Percentiles rank a stretch among this genome's conserved stretches.
Conservation (phyloP, 2,329 filamentous ascomycete genomes). For the Epichloe gansuensis region DNA sequence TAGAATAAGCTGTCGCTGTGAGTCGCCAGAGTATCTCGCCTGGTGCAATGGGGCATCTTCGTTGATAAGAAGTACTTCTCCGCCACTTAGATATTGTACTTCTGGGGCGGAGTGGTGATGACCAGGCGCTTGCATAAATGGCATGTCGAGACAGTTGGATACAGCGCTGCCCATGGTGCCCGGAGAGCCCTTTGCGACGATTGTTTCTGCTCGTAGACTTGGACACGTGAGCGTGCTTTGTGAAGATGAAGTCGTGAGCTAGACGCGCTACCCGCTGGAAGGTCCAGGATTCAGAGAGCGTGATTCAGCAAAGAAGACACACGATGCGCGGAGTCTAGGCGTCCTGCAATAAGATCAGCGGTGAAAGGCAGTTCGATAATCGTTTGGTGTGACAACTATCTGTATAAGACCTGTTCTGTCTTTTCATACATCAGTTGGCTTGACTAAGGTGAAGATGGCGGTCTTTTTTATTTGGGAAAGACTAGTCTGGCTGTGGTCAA, state of each 20-base stretch:
- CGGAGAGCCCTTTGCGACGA: not conserved
- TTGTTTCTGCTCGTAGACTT: no score
- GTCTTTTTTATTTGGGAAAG: not conserved
- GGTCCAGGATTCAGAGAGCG: no score
- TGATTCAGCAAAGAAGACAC: no score
- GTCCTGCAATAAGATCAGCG: not conserved
- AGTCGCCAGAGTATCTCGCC: conserved; percentile 9
- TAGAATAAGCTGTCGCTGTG: conserved; percentile 10
- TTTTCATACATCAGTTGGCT: no score
- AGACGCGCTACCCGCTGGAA: not conserved
- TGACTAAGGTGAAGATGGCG: no score
- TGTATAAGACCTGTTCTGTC: no score
- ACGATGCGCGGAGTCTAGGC: not conserved
- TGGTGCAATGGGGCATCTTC: conserved; percentile 7
- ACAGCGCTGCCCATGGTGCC: conserved; percentile 7
- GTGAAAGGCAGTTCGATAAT: no score
- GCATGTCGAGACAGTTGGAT: conserved; percentile 7
- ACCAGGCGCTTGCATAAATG: conserved; percentile 6
- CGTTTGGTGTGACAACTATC: no score
- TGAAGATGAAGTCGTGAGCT: not conserved
- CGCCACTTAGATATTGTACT: conserved; percentile 7
- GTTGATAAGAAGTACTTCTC: conserved; percentile 8
- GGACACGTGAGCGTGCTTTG: not conserved
- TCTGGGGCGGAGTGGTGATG: conserved; percentile 4
- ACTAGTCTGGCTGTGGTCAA: not conserved